Evolutionary conservation across 805 yeast species (phyloP).

Genomic region (Teunomyces kruisii): DNA sequence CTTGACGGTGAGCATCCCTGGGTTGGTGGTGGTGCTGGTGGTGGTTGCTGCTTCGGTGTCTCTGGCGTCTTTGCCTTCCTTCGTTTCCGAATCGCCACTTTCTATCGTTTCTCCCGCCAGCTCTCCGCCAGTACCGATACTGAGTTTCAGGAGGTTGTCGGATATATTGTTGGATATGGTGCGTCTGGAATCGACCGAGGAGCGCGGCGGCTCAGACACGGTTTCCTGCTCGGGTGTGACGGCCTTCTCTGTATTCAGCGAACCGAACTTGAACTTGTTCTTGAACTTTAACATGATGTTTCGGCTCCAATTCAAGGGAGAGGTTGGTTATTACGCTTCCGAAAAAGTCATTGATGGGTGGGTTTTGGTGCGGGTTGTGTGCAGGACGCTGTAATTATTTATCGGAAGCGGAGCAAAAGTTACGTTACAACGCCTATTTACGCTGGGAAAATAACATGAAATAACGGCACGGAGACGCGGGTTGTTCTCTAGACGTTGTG

Average conservation of each 20-base stretch:
- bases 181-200: conserved; percentile 25
- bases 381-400: neutral
- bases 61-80: no score
- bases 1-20: conserved; percentile 78
- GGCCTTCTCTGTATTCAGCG: conserved; percentile 10
- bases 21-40: conserved; percentile 21
- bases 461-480: neutral
- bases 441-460: neutral
- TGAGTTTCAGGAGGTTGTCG: conserved; percentile 22
- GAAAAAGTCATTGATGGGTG: no score
- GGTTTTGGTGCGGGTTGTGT: no score
- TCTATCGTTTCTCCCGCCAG: conserved; percentile 1
- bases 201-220: conserved; percentile 15
- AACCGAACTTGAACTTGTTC: conserved; percentile 29
- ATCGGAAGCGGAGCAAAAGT: no score
- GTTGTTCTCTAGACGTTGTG: no score
- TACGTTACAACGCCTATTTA: no score
- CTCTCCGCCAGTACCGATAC: conserved; percentile 5
- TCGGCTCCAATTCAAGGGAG: neutral
- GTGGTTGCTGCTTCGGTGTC: conserved; percentile 2
- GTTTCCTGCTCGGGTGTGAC: conserved; percentile 7
- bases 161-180: conserved; percentile 23
- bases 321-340: neutral
- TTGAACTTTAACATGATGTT: conserved; percentile 26
- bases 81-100: neutral